Evolutionary conservation across 805 yeast genomes (phyloP), one percentile per base, ranked within the genome.

Genomic region (Starmerella apis): DNA sequence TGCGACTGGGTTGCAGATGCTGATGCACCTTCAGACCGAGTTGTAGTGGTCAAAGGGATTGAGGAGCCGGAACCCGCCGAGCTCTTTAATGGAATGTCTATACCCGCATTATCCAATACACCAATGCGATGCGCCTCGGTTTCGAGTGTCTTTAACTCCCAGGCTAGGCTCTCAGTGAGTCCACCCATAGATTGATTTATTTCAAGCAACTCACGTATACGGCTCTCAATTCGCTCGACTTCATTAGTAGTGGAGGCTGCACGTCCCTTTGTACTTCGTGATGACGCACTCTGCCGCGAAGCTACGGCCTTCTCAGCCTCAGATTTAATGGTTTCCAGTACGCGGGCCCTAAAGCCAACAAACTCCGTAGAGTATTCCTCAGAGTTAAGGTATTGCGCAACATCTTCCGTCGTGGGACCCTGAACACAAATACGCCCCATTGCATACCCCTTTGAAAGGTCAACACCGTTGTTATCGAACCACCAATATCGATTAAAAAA

Each of bases 401-500:
- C 56, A 35, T 74, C 76, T 18, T 75, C 80, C 25, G 68, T 71
- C 2, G 61, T 72, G 1, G 97, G 97, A 0, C 98, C 98, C 64
- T 87, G 96, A 2, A 92, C 74, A 92, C 95, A 87, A 16, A 88
- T 62, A 49, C 84, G 71, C 6, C 96, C 95, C 81, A 84, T 82
- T 24, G 82, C 71, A 60, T 82, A 86, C 22, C 46, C 39, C 22
- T 27, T 37, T 13, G n/a, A 36, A 25, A 18, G 20, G 28, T 20
- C 46, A 43, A 86, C 70, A 0, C 97, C 98, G 61, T 83, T 82
- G 55, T 74, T 73, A 61, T 90, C 97, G 62, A 87, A 79, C 95
- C 95, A 92, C 94, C 95, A 92, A 64, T 90, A 92, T 56, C 88
- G 72, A 68, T 92, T 92, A 64, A 72, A 87, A 51, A 77, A 76